These are phyloP conservation scores for Mucor circinelloides DNA, from an alignment of 371 early-diverging fungal genomes.

Conservation along the genomic window DNA sequence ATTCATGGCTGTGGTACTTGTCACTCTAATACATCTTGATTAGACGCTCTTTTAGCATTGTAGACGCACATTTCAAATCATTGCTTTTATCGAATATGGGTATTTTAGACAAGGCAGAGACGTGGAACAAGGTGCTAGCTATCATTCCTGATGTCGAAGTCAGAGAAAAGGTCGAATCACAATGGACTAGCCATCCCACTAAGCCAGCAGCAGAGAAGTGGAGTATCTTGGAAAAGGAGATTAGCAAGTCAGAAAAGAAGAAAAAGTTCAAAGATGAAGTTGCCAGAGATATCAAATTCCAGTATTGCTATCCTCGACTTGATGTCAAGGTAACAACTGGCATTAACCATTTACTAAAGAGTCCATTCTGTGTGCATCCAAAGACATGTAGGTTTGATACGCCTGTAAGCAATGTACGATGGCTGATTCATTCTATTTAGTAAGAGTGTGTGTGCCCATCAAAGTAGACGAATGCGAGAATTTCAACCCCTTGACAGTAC, in stretches of 20 bases:
- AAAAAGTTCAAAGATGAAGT: slow-evolving; percentile 18
- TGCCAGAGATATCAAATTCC: slow-evolving; percentile 80
- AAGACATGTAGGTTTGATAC: slow-evolving; percentile 70
- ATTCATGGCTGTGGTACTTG: not conserved
- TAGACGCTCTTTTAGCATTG: slow-evolving; percentile 65
- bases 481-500: slow-evolving; percentile 84
- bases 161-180: slow-evolving; percentile 44
- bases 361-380: slow-evolving; percentile 99
- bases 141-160: slow-evolving; percentile 74
- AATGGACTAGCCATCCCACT: slow-evolving; percentile 53
- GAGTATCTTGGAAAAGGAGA: slow-evolving; percentile 40
- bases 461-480: slow-evolving; percentile 69
- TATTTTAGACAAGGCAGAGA: slow-evolving; percentile 60
- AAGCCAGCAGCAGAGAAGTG: slow-evolving; percentile 61
- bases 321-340: slow-evolving; percentile 93
- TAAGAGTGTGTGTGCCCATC: slow-evolving; percentile 93
- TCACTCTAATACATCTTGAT: not conserved
- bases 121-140: slow-evolving; percentile 74
- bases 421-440: slow-evolving; percentile 32
- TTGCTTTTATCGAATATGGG: slow-evolving; percentile 73
- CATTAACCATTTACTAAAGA: slow-evolving; percentile 97
- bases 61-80: slow-evolving; percentile 68
- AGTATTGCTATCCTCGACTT: slow-evolving; percentile 91
- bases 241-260: slow-evolving; percentile 15
- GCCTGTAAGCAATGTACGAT: too few relatives aligned